phyloP scores from a whole-genome alignment of 257 asterid genomes.

The Solanum gandarillasii region DNA sequence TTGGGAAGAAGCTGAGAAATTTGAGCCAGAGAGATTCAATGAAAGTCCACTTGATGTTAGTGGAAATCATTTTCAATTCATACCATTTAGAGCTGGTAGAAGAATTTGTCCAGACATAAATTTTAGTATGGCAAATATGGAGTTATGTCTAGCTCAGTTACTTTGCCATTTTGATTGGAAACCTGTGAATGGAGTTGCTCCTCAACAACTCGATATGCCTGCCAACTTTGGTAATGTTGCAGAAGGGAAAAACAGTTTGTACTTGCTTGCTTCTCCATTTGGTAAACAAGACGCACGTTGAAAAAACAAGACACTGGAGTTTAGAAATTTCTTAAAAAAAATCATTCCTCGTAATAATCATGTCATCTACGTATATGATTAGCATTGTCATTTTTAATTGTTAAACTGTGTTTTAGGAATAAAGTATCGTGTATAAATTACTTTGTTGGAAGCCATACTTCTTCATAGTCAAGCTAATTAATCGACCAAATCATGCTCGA shows the following conservation, averaged over 20 bases:
- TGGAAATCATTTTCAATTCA: conserved; percentile 14
- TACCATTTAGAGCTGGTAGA: conserved; percentile 26
- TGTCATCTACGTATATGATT: not conserved
- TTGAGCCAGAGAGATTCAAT: conserved; percentile 14
- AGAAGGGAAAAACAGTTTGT: not conserved
- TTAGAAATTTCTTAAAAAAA: not conserved
- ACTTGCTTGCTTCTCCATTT: not conserved
- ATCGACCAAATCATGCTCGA: not conserved
- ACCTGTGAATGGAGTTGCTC: not conserved
- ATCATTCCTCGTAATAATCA: not conserved
- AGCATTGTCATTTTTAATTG: not conserved
- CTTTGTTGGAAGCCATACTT: not conserved
- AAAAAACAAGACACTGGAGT: not conserved
- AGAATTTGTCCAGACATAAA: conserved; percentile 22
- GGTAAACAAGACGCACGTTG: not conserved
- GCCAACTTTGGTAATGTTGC: not conserved
- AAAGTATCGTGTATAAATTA: not conserved
- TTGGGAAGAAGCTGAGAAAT: conserved; percentile 11
- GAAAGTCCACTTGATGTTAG: not conserved
- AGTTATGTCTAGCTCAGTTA: conserved; percentile 12
- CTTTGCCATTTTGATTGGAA: conserved; percentile 17
- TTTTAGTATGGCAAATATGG: conserved; percentile 10
- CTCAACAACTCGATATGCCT: conserved; percentile 8
- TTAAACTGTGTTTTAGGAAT: not conserved
- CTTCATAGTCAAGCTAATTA: not conserved